Evolutionary conservation across 306 rosid genomes (phyloP), one percentile per base, ranked within the genome.

Genomic region (Hippophae tibetana): DNA sequence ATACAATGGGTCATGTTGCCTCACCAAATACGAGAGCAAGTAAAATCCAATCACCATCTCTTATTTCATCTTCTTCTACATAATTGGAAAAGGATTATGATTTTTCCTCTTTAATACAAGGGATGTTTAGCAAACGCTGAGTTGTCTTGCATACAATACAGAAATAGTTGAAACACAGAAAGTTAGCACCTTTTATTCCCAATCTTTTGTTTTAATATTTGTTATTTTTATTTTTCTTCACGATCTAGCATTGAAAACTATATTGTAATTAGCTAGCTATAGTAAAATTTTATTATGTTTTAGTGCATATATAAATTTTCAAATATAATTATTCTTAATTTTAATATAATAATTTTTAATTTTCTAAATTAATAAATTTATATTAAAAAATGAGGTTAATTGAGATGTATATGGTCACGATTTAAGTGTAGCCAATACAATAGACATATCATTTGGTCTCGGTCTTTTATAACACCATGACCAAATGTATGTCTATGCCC

Each of bases 71-170:
- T 3, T 71, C 81, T 61, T 13, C 84, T 10, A 58, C 83, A 12
- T 74, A 77, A 42, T 63, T 87, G 8, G 90, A 70, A 5, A 82
- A 86, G 70, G 99, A 88, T 44, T 86, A 77, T 52, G 99, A 88
- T 74, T 93, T 93, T 84, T 93, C 99, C 49, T 84, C 95, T 49
- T 66, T 93, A 69, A 93, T 97, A 42, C 90, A 82, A 31, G 96
- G 96, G 67, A 75, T 88, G 86, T 88, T 93, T 55, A 55, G 82
- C 31, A 93, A 88, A 67, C 85, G 52, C 4, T 88, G 81, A 86
- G 56, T 53, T 58, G 68, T 53, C 27, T 55, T 66, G 58, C 63
- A 63, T 72, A 76, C 69, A 67, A 77, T 74, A 84, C 80, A 72
- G 68, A 73, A 70, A 72, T 77, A 81, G 84, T 70, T 70, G 58